These are phyloP conservation scores for Thermomucor indicae-seudaticae DNA, from an alignment of 371 early-diverging fungal genomes.

Conservation along the genomic window DNA sequence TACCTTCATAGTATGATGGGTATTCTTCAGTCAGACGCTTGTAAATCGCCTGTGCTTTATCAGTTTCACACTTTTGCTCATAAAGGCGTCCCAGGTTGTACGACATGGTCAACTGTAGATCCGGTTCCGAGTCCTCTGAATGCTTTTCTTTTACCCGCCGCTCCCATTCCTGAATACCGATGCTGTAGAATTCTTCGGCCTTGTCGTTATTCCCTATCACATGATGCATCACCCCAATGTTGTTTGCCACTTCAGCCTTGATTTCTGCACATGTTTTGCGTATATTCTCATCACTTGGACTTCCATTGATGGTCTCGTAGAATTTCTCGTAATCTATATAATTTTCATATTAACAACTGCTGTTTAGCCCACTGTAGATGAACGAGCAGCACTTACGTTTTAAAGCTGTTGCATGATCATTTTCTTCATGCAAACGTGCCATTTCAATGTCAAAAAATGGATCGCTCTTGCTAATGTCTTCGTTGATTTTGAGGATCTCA, in stretches of 20 bases:
- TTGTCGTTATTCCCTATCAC: constrained; percentile 17
- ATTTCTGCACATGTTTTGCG: constrained; percentile 26
- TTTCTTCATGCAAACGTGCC: constrained; percentile 60
- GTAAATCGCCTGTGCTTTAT: constrained; percentile 67
- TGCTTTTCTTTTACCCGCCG: constrained; percentile 1
- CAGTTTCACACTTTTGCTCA: constrained; percentile 60
- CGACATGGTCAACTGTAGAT: constrained; percentile 51
- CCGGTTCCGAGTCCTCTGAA: constrained; percentile 12
- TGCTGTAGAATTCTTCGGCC: constrained; percentile 32
- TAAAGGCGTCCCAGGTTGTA: constrained; percentile 84
- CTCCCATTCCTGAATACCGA: constrained; percentile 36
- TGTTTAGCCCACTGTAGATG: neutral
- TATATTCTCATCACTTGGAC: constrained; percentile 15
- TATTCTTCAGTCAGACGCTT: constrained; percentile 54
- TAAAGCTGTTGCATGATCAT: constrained; percentile 43
- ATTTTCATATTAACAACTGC: neutral
- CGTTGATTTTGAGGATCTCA: no score
- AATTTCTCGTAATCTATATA: constrained; percentile 34
- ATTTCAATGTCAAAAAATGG: constrained; percentile 38
- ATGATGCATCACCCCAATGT: constrained; percentile 75
- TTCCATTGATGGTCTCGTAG: constrained; percentile 12
- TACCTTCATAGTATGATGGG: constrained; percentile 72
- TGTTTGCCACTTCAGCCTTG: constrained; percentile 74
- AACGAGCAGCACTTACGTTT: constrained; percentile 37
- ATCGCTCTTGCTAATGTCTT: neutral